Conservation (phyloP, 2,329 filamentous ascomycete genomes). For the Penicillium olsonii region DNA sequence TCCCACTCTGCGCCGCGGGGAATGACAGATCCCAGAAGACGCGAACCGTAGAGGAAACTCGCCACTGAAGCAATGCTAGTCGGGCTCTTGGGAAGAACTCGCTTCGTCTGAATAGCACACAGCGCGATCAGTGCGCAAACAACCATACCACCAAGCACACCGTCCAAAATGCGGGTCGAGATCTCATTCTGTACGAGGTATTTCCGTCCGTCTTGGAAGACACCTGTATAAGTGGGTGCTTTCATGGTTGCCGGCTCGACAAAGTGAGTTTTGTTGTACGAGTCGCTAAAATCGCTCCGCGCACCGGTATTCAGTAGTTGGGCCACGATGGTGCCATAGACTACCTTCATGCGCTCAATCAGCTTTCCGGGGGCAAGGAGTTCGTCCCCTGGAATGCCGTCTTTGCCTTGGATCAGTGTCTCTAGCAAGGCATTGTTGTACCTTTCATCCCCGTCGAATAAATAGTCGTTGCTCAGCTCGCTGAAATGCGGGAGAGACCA, state of each 20-base stretch:
- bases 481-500: neutral
- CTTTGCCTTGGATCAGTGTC: neutral
- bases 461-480: neutral
- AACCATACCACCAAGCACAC: conserved; percentile 20
- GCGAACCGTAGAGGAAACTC: neutral
- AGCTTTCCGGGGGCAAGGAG: neutral
- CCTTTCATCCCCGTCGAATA: neutral
- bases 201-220: conserved; percentile 2
- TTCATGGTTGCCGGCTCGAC: neutral
- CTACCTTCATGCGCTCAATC: neutral
- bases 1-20: neutral
- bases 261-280: neutral
- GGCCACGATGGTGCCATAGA: conserved; percentile 2
- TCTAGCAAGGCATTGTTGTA: neutral
- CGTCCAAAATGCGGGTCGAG: conserved; percentile 24
- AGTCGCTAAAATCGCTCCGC: neutral
- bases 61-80: conserved; percentile 29
- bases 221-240: neutral
- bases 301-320: conserved; percentile 1
- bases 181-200: conserved; percentile 23
- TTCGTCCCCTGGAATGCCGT: neutral
- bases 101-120: conserved; percentile 15
- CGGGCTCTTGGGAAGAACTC: conserved; percentile 28
- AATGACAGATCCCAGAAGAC: neutral
- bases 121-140: conserved; percentile 15